Evolutionary conservation across 1,284 basidiomycete species (phyloP), one percentile per base, ranked within the genome.

Genomic region (Earliella scabrosa): DNA sequence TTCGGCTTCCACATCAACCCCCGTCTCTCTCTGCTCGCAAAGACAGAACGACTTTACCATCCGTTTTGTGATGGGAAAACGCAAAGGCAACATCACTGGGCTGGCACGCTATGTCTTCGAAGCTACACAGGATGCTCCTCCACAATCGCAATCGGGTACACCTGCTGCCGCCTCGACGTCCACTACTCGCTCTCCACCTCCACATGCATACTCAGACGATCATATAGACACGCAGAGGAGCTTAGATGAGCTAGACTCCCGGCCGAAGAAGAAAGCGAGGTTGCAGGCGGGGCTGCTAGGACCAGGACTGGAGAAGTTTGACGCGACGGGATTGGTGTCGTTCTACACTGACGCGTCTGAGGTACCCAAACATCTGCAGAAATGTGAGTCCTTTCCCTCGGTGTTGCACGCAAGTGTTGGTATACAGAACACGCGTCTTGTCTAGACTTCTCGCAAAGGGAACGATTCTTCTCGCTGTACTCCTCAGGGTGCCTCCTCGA

Each of bases 371-470:
- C 81, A 90, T 63, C 77, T 96, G 8, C 77, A 82, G 65, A 96
- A 96, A 78, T 96, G 93, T 95, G 66, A 65, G 90, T 76, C 24
- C 2, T 13, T 20, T 13, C 14, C n/a, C 1, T 23, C 16, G 27
- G 39, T 49, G 38, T 50, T 14, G 4, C 11, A 3, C 16, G 11
- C 11, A 50, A 26, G 41, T 39, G 47, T 50, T 45, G 26, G 52
- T 29, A 26, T 52, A 54, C 24, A 47, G 11, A 46, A 50, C 32
- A 41, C 39, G 10, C 16, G 21, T n/a, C 16, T 41, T 16, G 2
- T 10, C 3, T 70, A 97, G 95, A 97, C 71, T 97, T 92, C 68
- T 82, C 80, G 14, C 95, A 98, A 69, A 81, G 95, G 27, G 80
- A 86, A 50, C 83, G 92, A 2, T 87, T 87, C 60, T 94, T 97